A percentile compares a stretch with the other conserved stretches of the same genome.
phyloP scores from a whole-genome alignment of 192 early-diverging fungal genomes.

The Backusella luteola region DNA sequence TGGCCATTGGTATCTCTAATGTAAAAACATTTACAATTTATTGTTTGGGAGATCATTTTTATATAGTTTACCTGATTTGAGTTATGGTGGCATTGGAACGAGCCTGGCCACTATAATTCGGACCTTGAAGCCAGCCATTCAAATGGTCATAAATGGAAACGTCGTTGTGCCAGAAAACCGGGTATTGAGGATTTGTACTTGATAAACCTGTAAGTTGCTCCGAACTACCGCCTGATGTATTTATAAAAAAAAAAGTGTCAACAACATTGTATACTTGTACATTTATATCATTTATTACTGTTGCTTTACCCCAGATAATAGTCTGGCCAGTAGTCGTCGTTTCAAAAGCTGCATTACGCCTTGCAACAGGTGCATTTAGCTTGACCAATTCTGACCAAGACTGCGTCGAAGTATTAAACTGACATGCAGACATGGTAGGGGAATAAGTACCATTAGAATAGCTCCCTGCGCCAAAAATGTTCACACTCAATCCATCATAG shows the following conservation, averaged over 20 bases:
- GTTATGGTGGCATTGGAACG: constrained; percentile 16
- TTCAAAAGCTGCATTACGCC: constrained; percentile 11
- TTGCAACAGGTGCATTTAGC: neutral
- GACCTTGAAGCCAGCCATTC: constrained; percentile 3
- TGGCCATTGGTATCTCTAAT: constrained; percentile 1
- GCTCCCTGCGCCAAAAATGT: constrained; percentile 11
- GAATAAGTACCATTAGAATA: neutral
- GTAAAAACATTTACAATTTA: neutral
- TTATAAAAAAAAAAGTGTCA: neutral
- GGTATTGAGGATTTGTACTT: neutral
- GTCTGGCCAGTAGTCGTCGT: neutral
- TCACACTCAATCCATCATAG: constrained; percentile 7
- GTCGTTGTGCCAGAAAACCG: neutral
- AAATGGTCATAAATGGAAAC: neutral
- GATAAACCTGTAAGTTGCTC: constrained; percentile 5
- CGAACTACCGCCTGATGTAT: neutral
- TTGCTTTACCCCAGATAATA: constrained; percentile 5
- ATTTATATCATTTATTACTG: neutral
- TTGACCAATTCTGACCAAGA: neutral
- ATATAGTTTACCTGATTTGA: neutral
- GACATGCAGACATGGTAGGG: neutral
- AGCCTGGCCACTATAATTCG: neutral
- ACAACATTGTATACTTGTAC: neutral
- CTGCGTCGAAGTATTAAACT: neutral
- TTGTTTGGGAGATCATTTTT: neutral